Percentiles rank a stretch among this genome's conserved stretches.
These are phyloP conservation scores for Zygoascus flipseniorum DNA, from an alignment of 805 yeast species.

Conservation along the genomic window DNA sequence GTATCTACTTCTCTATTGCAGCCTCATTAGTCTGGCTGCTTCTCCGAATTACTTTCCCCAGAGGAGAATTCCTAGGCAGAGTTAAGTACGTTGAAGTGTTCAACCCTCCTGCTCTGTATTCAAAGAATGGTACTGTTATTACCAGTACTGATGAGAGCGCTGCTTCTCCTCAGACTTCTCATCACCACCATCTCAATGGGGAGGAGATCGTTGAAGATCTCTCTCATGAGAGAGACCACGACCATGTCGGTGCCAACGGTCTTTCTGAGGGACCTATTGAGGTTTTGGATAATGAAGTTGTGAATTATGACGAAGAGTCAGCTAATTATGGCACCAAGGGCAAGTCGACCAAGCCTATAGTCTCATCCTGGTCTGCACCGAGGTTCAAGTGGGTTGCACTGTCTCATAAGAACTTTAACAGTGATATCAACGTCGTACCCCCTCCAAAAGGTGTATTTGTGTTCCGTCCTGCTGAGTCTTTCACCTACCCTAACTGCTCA, in stretches of 20 bases:
- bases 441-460: conserved; percentile 92
- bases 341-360: background rate
- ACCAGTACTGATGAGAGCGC: background rate
- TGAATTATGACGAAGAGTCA: background rate
- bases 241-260: background rate
- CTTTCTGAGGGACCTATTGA: background rate
- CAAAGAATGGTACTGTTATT: background rate
- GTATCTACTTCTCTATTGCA: conserved; percentile 83
- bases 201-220: background rate
- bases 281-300: background rate
- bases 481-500: conserved; percentile 75
- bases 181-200: background rate
- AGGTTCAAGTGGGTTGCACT: conserved; percentile 30
- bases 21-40: conserved; percentile 71
- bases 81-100: conserved; percentile 63
- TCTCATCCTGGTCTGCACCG: background rate
- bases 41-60: conserved; percentile 70
- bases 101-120: conserved; percentile 37
- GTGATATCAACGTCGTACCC: conserved; percentile 48
- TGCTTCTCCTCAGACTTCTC: background rate
- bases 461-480: conserved; percentile 72
- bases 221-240: conserved; percentile 4
- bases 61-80: conserved; percentile 75
- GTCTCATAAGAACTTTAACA: conserved; percentile 41
- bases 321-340: background rate